Conservation (phyloP, 495 filamentous ascomycete species). For the Polyplosphaeria fusca region DNA sequence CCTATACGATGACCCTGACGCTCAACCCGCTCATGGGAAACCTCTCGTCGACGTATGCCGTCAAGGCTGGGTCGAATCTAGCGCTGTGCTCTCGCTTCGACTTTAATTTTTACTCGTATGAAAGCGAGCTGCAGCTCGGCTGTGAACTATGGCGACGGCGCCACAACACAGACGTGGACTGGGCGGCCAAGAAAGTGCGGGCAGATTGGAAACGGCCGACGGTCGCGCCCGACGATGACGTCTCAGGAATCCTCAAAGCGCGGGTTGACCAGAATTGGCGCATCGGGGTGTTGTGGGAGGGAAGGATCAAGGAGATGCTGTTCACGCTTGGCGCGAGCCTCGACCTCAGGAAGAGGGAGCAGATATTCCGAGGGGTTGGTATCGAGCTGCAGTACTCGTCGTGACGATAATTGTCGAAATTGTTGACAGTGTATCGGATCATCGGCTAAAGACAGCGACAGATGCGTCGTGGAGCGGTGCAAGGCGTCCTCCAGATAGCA, state of each 20-base stretch:
- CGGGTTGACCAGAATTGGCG: constrained; percentile 79
- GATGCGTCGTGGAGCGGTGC: not conserved
- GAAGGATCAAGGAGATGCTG: constrained; percentile 83
- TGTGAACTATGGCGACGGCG: constrained; percentile 80
- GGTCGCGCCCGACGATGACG: constrained; percentile 52
- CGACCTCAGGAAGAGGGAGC: constrained; percentile 65
- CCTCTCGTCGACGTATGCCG: constrained; percentile 82
- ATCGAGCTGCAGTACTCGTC: constrained; percentile 91
- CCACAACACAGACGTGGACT: constrained; percentile 44
- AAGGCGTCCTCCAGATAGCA: not conserved
- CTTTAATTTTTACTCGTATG: constrained; percentile 98
- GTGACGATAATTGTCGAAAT: too few species aligned
- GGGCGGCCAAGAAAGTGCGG: constrained; percentile 36
- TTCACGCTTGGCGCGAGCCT: constrained; percentile 82
- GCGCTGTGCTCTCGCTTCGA: constrained; percentile 86
- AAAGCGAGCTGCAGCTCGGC: constrained; percentile 86
- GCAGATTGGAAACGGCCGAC: constrained; percentile 33
- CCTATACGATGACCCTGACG: constrained; percentile 77
- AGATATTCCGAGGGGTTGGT: constrained; percentile 72
- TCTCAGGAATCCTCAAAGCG: constrained; percentile 85
- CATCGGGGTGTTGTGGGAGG: constrained; percentile 89
- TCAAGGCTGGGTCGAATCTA: constrained; percentile 75
- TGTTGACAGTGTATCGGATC: too few species aligned
- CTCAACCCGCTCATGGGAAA: constrained; percentile 92
- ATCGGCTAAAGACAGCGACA: too few species aligned